These are phyloP conservation scores for Carallia pectinifolia DNA, from an alignment of 345 rosid species.

Conservation along the genomic window DNA sequence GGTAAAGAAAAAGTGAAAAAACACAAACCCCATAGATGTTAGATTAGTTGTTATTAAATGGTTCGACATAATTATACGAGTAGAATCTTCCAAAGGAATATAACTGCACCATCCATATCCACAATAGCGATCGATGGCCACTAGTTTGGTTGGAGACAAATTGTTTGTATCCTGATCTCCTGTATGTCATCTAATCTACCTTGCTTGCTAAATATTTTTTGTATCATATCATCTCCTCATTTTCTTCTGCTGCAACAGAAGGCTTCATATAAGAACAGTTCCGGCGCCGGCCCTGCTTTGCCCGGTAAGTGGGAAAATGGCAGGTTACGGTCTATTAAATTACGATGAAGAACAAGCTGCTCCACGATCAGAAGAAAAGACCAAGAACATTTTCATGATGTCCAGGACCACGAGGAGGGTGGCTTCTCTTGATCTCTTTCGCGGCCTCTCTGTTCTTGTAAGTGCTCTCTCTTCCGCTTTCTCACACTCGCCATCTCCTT, in stretches of 20 bases:
- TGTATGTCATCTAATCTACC: background rate
- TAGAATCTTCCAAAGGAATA: background rate
- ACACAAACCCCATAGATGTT: no score
- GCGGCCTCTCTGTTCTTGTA: background rate
- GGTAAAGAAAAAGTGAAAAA: no score
- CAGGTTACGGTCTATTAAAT: background rate
- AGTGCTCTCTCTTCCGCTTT: background rate
- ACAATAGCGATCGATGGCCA: background rate
- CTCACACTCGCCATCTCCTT: background rate
- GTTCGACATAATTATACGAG: background rate
- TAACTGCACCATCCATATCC: background rate
- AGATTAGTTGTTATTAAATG: background rate
- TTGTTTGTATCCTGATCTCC: background rate
- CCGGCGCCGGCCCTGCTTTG: background rate
- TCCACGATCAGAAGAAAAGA: background rate
- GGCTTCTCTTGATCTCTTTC: background rate
- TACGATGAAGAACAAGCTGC: background rate
- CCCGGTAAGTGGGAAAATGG: background rate
- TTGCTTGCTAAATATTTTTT: background rate
- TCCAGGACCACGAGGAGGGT: background rate
- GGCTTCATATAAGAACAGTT: background rate
- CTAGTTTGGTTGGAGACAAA: background rate
- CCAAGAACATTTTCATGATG: background rate
- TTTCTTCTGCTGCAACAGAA: background rate
- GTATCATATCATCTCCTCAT: background rate